Base-by-base conservation (phyloP, 2,329 filamentous ascomycete species). In the Arthrobotrys conoides region DNA sequence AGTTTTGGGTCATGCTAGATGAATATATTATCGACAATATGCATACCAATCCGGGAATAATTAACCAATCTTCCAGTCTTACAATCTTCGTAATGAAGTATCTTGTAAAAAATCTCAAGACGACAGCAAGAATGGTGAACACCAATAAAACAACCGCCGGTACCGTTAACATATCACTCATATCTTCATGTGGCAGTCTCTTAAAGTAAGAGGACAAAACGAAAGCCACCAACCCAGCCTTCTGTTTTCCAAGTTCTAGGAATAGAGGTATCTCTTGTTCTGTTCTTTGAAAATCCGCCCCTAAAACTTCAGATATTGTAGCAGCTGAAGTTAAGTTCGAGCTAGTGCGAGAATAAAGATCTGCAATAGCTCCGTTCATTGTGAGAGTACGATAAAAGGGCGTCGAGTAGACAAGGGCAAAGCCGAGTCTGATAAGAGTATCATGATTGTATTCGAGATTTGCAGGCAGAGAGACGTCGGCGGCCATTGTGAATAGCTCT, bases 61-160 rank as follows among this genome's bases (percentile, higher is more conserved):
- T 70, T 16, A 76, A 66, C 72, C 72, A 76, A 71, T 76, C 72
- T 24, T 76, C 72, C 59, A 63, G 51, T 20, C 72, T 57, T 24
- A 76, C 66, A 27, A 66, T 44, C 27, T 70, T 76, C 10, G 72
- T 76, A n/a, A 76, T 70, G 33, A 48, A 76, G 16, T 67, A 55
- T 27, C 72, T 70, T n/a, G 72, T 70, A 20, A 76, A 76, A 46
- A 76, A 76, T 24, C 72, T 59, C 14, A 76, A 36, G 3, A 71
- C 20, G 3, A 76, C 72, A 18, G 66, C n/a, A 5, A 76, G 24
- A 14, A 20, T 30, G 2, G 66, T 49, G 14, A 76, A 36, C 8
- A 61, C 53, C 9, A 65, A 38, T n/a, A 76, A 12, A 36, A 76
- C 51, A 3, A 76, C 41, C 38, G 72, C 72, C 5, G 66, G 57